Evolutionary conservation across 768 basidiomycete species (phyloP), one percentile per base, ranked within the genome.

Genomic region (Auricularia cornea): DNA sequence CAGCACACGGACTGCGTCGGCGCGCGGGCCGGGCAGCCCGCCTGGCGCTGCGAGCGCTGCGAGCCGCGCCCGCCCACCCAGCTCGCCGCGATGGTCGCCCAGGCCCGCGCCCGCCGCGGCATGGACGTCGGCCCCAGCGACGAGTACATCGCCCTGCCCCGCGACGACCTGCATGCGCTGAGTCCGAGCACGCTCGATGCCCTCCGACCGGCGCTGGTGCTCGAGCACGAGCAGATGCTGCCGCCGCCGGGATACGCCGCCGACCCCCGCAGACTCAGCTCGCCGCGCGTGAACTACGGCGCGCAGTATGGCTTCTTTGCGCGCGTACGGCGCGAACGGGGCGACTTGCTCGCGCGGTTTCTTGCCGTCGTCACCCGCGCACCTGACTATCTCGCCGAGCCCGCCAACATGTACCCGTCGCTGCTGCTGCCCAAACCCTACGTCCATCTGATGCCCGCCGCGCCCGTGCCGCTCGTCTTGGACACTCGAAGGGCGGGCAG

Each of bases 341-440:
- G 54, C 54, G 54, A 57, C 18, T 20, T 28, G 18, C 12, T 57
- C 54, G 23, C 26, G 23, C 26, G 54, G 10, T 28, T 28, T 20
- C 10, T 30, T 6, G 14, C 28, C 54, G 16, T 28, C 28, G 54
- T 57, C 54, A 8, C 16, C 26, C 54, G 30, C 30, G 54, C 54
- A 26, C 1, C 28, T 10, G 28, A 28, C 30, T 57, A 57, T 20
- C 54, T 57, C 28, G 28, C 28, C 23, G 54, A 57, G 26, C 26
- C 61, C 11, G 38, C 57, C 14, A 59, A 62, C 59, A 38, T 33
- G 29, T 64, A 32, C n/a, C 48, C 61, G 2, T 65, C 67, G 0
- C 68, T 79, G 23, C 93, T 94, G 11, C 83, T 89, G 75, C 89
- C 92, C 33, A 94, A 93, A 70, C 89, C 89, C 0, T 86, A 84